phyloP scores from a whole-genome alignment of 108 stramenopile genomes.

The Fragilariopsis cylindrus region DNA sequence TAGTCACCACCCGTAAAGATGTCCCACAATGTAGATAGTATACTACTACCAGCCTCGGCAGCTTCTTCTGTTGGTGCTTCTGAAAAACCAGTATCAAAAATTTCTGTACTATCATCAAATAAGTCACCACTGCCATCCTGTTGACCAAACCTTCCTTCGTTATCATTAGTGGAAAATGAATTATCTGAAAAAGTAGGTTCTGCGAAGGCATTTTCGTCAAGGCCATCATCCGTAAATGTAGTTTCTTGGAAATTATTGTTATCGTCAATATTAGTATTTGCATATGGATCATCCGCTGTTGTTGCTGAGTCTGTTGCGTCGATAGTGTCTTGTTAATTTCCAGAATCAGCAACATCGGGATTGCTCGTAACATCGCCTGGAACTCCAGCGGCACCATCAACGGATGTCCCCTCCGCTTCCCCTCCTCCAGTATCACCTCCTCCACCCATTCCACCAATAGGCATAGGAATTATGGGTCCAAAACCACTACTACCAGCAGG shows the following conservation, averaged over 20 bases:
- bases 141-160: slow-evolving; percentile 30
- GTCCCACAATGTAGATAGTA: slow-evolving; percentile 57
- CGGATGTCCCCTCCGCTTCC: background rate
- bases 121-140: slow-evolving; percentile 24
- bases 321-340: background rate
- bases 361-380: background rate
- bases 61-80: slow-evolving; percentile 30
- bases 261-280: background rate
- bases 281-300: background rate
- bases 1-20: slow-evolving; percentile 47
- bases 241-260: slow-evolving; percentile 16
- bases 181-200: slow-evolving; percentile 38
- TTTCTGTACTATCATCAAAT: slow-evolving; percentile 26
- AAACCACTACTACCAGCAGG: slow-evolving; percentile 59
- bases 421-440: slow-evolving; percentile 11
- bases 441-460: slow-evolving; percentile 30
- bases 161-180: slow-evolving; percentile 23
- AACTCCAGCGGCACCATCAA: background rate
- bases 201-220: slow-evolving; percentile 11
- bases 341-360: background rate
- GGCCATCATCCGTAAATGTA: slow-evolving; percentile 29
- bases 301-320: slow-evolving; percentile 29
- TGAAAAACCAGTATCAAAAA: slow-evolving; percentile 20
- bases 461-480: slow-evolving; percentile 31
- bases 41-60: slow-evolving; percentile 19